Percentiles rank a stretch among this genome's conserved stretches.
phyloP scores from a whole-genome alignment of 106 monocot species.

The Amphibolis antarctica region DNA sequence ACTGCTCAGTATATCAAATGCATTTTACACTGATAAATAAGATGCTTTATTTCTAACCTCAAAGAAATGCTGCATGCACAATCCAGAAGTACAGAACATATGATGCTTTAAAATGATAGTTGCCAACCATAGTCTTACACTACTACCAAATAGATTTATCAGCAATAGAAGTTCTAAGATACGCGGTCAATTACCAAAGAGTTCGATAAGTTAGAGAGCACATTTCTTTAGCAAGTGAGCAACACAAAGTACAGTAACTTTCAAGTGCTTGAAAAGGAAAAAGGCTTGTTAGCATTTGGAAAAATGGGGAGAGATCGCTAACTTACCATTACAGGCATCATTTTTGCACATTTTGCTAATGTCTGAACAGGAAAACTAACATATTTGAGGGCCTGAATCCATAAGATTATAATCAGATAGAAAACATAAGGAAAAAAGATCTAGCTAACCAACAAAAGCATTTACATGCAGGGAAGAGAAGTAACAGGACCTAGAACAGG shows the following conservation, averaged over 20 bases:
- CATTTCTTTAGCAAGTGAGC: too few relatives aligned
- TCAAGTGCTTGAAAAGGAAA: not conserved
- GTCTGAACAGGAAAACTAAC: slow-evolving; percentile 98
- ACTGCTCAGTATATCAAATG: not conserved
- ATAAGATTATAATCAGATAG: not conserved
- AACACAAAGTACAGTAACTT: too few relatives aligned
- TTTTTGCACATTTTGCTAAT: slow-evolving; percentile 97
- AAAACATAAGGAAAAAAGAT: not conserved
- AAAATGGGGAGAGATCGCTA: not conserved
- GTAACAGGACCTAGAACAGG: too few relatives aligned
- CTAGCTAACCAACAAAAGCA: not conserved
- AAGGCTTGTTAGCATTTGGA: not conserved
- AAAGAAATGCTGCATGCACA: too few relatives aligned
- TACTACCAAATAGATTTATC: too few relatives aligned
- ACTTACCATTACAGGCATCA: slow-evolving; percentile 98
- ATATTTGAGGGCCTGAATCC: slow-evolving; percentile 92
- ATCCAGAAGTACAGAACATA: too few relatives aligned
- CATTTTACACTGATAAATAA: not conserved
- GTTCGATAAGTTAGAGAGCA: too few relatives aligned
- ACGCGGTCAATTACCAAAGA: too few relatives aligned
- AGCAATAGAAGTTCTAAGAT: too few relatives aligned
- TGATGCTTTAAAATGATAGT: too few relatives aligned
- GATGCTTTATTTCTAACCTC: not conserved
- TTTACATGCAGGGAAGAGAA: not conserved
- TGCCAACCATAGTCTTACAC: too few relatives aligned